Percentiles rank a stretch among this genome's conserved stretches.
Evolutionary conservation across 495 filamentous ascomycete species (phyloP).

Genomic region (Aspergillus egyptiacus): DNA sequence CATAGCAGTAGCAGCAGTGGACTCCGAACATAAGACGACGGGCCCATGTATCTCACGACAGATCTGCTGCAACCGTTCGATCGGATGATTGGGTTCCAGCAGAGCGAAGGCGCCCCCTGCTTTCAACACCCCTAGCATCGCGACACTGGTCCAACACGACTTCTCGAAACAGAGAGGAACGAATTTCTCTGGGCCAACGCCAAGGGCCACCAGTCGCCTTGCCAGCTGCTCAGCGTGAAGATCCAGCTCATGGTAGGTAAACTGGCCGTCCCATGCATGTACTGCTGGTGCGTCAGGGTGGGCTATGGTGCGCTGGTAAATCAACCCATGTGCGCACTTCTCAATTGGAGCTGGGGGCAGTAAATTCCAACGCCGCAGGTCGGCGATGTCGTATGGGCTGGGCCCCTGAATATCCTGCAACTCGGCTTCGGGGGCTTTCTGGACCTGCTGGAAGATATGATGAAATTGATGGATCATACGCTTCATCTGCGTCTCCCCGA

Average conservation of each 20-base stretch:
- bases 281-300: constrained; percentile 28
- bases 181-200: constrained; percentile 26
- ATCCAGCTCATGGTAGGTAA: constrained; percentile 48
- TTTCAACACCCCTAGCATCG: neutral
- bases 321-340: neutral
- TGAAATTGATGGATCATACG: too few species aligned
- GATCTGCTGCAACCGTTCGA: neutral
- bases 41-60: neutral
- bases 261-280: constrained; percentile 42
- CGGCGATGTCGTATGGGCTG: too few species aligned
- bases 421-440: too few species aligned
- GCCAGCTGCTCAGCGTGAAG: constrained; percentile 22
- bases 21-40: neutral
- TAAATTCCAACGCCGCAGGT: too few species aligned
- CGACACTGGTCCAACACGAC: neutral
- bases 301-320: neutral
- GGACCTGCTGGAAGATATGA: too few species aligned
- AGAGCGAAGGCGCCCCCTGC: neutral
- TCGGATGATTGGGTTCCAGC: neutral
- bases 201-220: constrained; percentile 20
- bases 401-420: too few species aligned
- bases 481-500: too few species aligned
- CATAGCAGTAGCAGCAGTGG: neutral
- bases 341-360: too few species aligned
- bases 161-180: constrained; percentile 45